Evolutionary conservation across 2,329 filamentous ascomycete species (phyloP).

Genomic region (Colletotrichum horii): DNA sequence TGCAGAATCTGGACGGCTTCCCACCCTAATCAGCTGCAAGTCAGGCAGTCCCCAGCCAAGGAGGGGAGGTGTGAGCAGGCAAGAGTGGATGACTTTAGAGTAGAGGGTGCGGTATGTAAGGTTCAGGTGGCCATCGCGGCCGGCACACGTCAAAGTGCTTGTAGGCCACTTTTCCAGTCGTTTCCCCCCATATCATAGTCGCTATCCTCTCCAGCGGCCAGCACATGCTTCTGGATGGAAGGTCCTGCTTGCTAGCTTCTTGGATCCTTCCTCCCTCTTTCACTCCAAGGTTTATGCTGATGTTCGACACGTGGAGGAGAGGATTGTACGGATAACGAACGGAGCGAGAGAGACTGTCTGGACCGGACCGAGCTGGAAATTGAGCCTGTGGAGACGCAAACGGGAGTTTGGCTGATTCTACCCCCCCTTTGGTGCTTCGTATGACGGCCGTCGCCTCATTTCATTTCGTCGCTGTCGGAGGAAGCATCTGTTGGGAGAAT

Average conservation of each 20-base stretch:
- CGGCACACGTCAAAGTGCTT: slow-evolving; percentile 15
- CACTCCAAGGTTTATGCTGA: slow-evolving; percentile 1
- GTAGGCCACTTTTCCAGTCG: slow-evolving; percentile 5
- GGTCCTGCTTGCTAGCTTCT: neutral
- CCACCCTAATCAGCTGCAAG: slow-evolving; percentile 23
- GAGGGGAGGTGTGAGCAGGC: slow-evolving; percentile 1
- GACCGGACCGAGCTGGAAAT: slow-evolving; percentile 9
- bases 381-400: slow-evolving; percentile 14
- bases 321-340: neutral
- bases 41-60: slow-evolving; percentile 21
- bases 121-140: slow-evolving; percentile 21
- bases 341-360: neutral
- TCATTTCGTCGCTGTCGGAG: neutral
- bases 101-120: slow-evolving; percentile 18
- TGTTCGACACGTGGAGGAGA: slow-evolving; percentile 18
- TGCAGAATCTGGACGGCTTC: slow-evolving; percentile 23
- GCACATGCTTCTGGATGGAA: neutral
- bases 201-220: neutral
- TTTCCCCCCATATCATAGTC: slow-evolving; percentile 14
- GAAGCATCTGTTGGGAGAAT: neutral
- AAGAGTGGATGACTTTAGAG: slow-evolving; percentile 17
- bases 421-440: neutral
- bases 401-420: slow-evolving; percentile 4
- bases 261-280: neutral
- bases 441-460: slow-evolving; percentile 7